phyloP scores from a whole-genome alignment of 495 filamentous ascomycete species.

The Lophium mytilinum region DNA sequence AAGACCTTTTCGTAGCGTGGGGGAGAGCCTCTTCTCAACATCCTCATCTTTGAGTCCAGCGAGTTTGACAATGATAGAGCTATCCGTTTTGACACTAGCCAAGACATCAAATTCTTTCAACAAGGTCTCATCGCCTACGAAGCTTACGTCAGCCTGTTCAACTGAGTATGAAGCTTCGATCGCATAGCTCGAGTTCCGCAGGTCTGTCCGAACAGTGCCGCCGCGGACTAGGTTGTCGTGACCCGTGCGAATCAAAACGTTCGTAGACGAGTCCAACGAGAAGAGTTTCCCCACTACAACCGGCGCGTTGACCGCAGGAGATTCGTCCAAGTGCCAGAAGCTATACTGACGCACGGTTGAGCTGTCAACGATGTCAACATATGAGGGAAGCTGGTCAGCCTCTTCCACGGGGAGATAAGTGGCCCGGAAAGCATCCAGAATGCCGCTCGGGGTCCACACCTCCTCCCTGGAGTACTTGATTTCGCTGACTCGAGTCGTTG shows the following conservation, averaged over 20 bases:
- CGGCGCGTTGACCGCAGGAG: constrained; percentile 55
- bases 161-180: constrained; percentile 78
- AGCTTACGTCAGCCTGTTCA: constrained; percentile 67
- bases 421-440: constrained; percentile 59
- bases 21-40: constrained; percentile 77
- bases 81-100: constrained; percentile 59
- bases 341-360: constrained; percentile 65
- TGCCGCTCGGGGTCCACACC: constrained; percentile 70
- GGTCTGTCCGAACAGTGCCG: constrained; percentile 73
- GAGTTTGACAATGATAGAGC: constrained; percentile 65
- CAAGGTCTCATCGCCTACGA: constrained; percentile 70
- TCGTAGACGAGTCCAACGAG: constrained; percentile 63
- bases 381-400: constrained; percentile 41
- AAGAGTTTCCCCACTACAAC: constrained; percentile 61
- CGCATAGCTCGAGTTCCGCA: constrained; percentile 71
- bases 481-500: constrained; percentile 59
- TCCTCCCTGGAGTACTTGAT: constrained; percentile 82
- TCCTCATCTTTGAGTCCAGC: constrained; percentile 78
- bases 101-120: constrained; percentile 67
- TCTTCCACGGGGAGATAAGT: constrained; percentile 43
- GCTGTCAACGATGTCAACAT: constrained; percentile 31
- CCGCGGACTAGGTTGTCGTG: constrained; percentile 86
- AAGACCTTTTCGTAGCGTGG: constrained; percentile 55
- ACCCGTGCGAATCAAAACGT: constrained; percentile 64
- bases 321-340: constrained; percentile 89